Base-by-base conservation (phyloP, 768 basidiomycete genomes). In the Rhodosporidiobolus sp. region DNA sequence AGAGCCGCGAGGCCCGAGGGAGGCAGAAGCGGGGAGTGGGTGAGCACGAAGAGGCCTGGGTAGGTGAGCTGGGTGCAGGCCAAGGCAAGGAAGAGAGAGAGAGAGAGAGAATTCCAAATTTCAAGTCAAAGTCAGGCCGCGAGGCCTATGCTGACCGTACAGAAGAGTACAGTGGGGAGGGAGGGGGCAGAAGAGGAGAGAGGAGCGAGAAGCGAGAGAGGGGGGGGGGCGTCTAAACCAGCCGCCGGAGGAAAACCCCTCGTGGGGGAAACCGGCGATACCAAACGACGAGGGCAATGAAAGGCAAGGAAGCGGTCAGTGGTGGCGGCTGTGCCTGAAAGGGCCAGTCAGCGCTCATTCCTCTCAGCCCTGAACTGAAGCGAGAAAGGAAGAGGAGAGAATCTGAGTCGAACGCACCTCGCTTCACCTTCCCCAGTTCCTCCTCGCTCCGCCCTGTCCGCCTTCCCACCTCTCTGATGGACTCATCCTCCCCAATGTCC, bases 11-110 rank as follows among this genome's bases (percentile, higher is more conserved):
- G 86, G 3, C 86, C 83, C 4, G 86, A 85, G 0, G 84, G 83
- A 22, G 80, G 65, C 45, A 86, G 78, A 6, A 80, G 76, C 0
- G 71, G 66, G 0, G 71, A 54, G n/a, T 83, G 80, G 0, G 89
- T 88, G 60, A 94, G 87, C 48, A 88, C 86, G 80, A 94, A 93
- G 46, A 94, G 85, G 0, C 93, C 93, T 65, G 91, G 85, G 77
- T 94, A 94, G 0, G 92, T 94, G 66, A 95, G 80, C 78, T 96
- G 94, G 4, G 91, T 91, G 70, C 86, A 85, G 0, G 90, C 88
- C 26, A 81, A 81, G 64, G 90, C 85, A 59, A 96, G 83, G 69
- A 79, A 81, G 19, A n/a, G n/a, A n/a, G n/a, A n/a, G n/a, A n/a
- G n/a, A n/a, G n/a, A n/a, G n/a, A n/a, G n/a, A n/a, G n/a, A n/a